phyloP scores from a whole-genome alignment of 2,329 filamentous ascomycete genomes.

The Ophiostoma himal-ulmi region DNA sequence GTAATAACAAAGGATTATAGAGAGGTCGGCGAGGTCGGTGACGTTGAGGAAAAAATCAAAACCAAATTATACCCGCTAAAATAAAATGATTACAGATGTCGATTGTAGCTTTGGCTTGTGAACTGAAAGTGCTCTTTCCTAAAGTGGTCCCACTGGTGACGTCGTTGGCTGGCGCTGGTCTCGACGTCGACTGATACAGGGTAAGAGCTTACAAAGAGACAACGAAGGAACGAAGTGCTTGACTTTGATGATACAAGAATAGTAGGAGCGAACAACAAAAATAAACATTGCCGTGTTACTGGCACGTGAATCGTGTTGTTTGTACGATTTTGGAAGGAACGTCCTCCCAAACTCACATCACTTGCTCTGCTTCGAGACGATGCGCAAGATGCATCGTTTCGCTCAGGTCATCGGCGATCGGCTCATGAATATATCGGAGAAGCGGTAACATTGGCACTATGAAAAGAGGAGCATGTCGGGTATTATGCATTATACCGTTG shows the following conservation, averaged over 20 bases:
- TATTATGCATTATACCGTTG: not conserved
- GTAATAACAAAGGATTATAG: not conserved
- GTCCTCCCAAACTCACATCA: not conserved
- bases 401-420: not conserved
- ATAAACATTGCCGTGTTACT: not conserved
- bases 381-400: not conserved
- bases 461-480: not conserved
- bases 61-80: not conserved
- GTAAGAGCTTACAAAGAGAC: not conserved
- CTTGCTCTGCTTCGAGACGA: not conserved
- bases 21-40: not conserved
- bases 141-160: not conserved
- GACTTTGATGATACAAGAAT: not conserved
- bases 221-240: not conserved
- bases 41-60: not conserved
- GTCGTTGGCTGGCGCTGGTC: constrained; percentile 8
- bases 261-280: not conserved
- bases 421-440: not conserved
- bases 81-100: not conserved
- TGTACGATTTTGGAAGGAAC: not conserved
- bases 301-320: not conserved
- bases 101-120: not conserved
- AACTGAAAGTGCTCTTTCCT: not conserved
- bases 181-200: not conserved
- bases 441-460: not conserved